phyloP scores from a whole-genome alignment of 2,329 filamentous ascomycete species.

The Sphaerostilbella broomeana region DNA sequence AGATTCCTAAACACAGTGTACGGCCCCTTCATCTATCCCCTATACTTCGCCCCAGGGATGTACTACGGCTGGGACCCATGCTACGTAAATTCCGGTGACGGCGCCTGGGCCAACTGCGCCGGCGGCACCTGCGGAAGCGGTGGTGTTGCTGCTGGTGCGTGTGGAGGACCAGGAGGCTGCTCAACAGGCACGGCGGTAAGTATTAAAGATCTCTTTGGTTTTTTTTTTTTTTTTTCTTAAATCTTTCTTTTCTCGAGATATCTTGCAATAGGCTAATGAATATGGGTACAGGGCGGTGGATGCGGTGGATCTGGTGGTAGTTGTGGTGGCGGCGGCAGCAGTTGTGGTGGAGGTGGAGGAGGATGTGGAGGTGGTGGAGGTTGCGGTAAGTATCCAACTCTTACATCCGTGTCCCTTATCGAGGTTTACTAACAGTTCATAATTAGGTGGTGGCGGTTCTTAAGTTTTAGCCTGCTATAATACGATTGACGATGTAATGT shows the following conservation, averaged over 20 bases:
- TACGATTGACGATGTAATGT: too few species aligned
- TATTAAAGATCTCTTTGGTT: neutral
- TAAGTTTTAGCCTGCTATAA: too few species aligned
- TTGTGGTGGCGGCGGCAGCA: slow-evolving; percentile 3
- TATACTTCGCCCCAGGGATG: slow-evolving; percentile 37
- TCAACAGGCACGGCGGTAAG: slow-evolving; percentile 3
- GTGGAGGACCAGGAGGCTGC: slow-evolving; percentile 19
- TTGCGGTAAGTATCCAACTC: neutral
- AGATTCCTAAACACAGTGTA: too few species aligned
- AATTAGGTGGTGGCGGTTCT: neutral
- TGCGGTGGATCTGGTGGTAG: neutral
- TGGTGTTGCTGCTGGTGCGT: slow-evolving; percentile 37
- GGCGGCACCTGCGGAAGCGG: slow-evolving; percentile 42
- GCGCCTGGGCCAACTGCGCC: slow-evolving; percentile 34
- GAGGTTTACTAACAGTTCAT: neutral
- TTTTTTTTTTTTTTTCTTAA: neutral
- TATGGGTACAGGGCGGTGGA: neutral
- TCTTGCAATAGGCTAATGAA: neutral
- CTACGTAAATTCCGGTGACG: slow-evolving; percentile 26
- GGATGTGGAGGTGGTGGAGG: slow-evolving; percentile 25
- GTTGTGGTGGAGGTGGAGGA: slow-evolving; percentile 34
- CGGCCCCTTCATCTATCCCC: slow-evolving; percentile 38
- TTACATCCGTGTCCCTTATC: neutral
- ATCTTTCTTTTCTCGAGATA: neutral
- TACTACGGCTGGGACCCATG: slow-evolving; percentile 42